A percentile compares a stretch with the other conserved stretches of the same genome.
Conservation (phyloP, 2,329 filamentous ascomycete species). For the Rosellinia necatrix region DNA sequence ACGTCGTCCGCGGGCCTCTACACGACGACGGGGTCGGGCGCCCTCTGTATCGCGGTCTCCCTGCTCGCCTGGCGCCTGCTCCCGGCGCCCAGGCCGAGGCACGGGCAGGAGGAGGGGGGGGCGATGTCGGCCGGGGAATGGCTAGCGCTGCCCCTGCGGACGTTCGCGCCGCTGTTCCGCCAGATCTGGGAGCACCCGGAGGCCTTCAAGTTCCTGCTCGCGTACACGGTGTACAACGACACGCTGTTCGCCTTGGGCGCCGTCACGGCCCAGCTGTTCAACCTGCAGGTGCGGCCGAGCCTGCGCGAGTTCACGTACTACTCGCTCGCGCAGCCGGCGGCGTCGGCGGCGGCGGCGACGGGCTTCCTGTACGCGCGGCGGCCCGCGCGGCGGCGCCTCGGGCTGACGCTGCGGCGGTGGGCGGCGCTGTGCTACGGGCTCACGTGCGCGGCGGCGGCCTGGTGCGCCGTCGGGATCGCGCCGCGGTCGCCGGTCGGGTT, state of each 20-base stretch:
- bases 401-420: conserved; percentile 11
- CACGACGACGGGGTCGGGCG: conserved; percentile 11
- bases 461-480: conserved; percentile 11
- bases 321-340: conserved; percentile 11
- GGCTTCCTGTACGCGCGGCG: conserved; percentile 6
- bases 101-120: not conserved
- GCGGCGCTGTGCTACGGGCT: conserved; percentile 5
- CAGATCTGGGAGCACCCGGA: conserved; percentile 16
- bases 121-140: not conserved
- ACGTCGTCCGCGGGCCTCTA: conserved; percentile 11
- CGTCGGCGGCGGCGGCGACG: not conserved
- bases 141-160: conserved; percentile 5
- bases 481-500: conserved; percentile 6
- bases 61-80: conserved; percentile 4
- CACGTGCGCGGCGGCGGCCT: conserved; percentile 11
- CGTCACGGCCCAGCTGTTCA: conserved; percentile 13
- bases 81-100: not conserved
- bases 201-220: conserved; percentile 11
- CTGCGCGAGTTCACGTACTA: conserved; percentile 18
- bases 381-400: not conserved
- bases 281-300: conserved; percentile 13
- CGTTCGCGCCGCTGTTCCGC: conserved; percentile 7
- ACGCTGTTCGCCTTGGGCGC: conserved; percentile 11
- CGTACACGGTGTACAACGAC: conserved; percentile 13
- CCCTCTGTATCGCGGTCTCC: conserved; percentile 9